Evolutionary conservation across 2,329 filamentous ascomycete species (phyloP), one percentile per base, ranked within the genome.

Genomic region (Penicillium sp.): DNA sequence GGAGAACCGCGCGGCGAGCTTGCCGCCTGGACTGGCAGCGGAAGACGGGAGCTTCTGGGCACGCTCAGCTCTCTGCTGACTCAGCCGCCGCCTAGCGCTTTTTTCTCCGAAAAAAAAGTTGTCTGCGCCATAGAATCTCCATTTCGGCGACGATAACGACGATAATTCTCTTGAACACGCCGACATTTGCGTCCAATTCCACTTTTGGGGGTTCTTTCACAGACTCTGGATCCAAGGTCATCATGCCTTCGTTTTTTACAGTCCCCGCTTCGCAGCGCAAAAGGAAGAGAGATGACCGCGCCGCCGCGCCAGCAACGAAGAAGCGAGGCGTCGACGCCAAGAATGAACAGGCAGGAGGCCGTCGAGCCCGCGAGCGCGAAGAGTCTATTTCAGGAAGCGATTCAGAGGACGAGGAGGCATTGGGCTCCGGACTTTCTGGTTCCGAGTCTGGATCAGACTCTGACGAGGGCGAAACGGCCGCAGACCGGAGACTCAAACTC

Each of bases 191-290:
- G 33, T 45, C 38, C 32, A 39, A 48, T 50, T 49, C 26, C 29
- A 36, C 44, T 34, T 8, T 32, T 32, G 52, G 45, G 25, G 38
- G 8, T 13, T 37, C 27, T 25, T 13, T 39, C 27, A 52, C 46
- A 40, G 34, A 9, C 18, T 11, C 7, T 42, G 11, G 35, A 13
- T 18, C 46, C 39, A 38, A 49, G 41, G 27, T 43, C 40, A 47
- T 32, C 34, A 94, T 95, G 90, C 95, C 91, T 63, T 95, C 90
- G 35, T 98, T 97, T 73, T 98, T 98, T 73, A 95, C 90, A 44
- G 76, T 85, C 35, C 90, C 93, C 5, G 86, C 86, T 36, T 85
- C 86, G 43, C 86, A 91, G 65, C 88, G 88, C 74, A 97, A 97
- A 79, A 80, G 93, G 61, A 97, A 97, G 77, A 80, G 90, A 52